phyloP scores from a whole-genome alignment of 345 rosid genomes.

The Brassica cretica region DNA sequence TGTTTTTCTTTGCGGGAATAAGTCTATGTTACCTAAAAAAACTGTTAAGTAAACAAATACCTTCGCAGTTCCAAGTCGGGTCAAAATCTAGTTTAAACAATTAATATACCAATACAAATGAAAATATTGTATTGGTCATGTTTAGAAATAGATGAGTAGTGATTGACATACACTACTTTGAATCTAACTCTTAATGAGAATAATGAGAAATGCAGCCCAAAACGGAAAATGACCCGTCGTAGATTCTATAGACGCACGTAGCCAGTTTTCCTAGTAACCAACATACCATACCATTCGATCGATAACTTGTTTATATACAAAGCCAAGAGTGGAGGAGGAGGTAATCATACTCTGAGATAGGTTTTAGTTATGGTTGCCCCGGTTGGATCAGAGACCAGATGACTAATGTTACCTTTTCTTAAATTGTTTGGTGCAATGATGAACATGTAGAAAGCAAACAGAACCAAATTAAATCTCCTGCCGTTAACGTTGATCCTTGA shows the following conservation, averaged over 20 bases:
- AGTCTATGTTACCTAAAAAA: too few species aligned
- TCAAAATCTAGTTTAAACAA: background rate
- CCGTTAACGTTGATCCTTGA: constrained; percentile 80
- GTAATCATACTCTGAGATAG: constrained; percentile 49
- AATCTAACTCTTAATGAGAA: background rate
- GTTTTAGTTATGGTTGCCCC: constrained; percentile 91
- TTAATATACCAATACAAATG: background rate
- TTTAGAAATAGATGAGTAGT: background rate
- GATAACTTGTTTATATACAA: constrained; percentile 9
- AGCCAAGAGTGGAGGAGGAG: constrained; percentile 1
- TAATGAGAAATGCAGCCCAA: constrained; percentile 1
- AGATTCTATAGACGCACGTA: constrained; percentile 17
- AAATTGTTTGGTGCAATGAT: constrained; percentile 73
- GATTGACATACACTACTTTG: background rate
- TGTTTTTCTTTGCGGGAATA: too few species aligned
- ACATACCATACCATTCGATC: constrained; percentile 6
- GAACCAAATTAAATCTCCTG: constrained; percentile 79
- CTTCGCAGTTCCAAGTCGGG: too few species aligned
- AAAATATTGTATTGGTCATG: background rate
- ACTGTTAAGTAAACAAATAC: too few species aligned
- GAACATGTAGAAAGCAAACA: constrained; percentile 86
- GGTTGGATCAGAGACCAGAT: constrained; percentile 80
- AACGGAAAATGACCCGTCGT: constrained; percentile 9
- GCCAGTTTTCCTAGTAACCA: constrained; percentile 17
- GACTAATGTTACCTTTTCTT: constrained; percentile 74